Conservation (phyloP, 2,329 filamentous ascomycete genomes). For the Colletotrichum lini region DNA sequence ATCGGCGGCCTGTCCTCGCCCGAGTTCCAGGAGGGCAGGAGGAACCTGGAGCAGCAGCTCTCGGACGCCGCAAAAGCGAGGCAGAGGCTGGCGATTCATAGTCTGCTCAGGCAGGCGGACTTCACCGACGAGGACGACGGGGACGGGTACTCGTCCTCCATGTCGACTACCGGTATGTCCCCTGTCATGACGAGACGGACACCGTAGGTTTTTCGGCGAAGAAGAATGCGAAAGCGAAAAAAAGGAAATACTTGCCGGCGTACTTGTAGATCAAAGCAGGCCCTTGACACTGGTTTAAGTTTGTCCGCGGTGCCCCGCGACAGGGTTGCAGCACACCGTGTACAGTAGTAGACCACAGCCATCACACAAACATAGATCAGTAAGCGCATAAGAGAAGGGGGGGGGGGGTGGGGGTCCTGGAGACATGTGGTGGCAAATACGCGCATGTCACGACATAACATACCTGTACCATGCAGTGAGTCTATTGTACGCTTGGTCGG, state of each 20-base stretch:
- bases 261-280: neutral
- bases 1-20: slow-evolving; percentile 43
- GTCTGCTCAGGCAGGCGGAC: slow-evolving; percentile 47
- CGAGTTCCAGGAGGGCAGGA: slow-evolving; percentile 19
- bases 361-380: neutral
- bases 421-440: neutral
- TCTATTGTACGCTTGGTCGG: neutral
- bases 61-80: slow-evolving; percentile 45
- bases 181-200: slow-evolving; percentile 19
- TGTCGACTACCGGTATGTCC: slow-evolving; percentile 13
- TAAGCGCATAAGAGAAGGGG: neutral
- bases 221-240: neutral
- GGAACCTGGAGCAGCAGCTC: slow-evolving; percentile 35
- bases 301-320: too few species aligned
- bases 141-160: slow-evolving; percentile 28
- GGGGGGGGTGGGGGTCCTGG: neutral
- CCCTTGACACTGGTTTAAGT: neutral
- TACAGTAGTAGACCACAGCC: too few species aligned
- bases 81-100: slow-evolving; percentile 49
- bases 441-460: neutral
- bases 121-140: slow-evolving; percentile 48
- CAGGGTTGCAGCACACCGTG: too few species aligned
- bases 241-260: too few species aligned
- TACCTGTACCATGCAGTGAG: too few species aligned
- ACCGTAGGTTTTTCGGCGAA: neutral